Conservation (phyloP, 2,329 filamentous ascomycete species). For the Bipolaris oryzae region DNA sequence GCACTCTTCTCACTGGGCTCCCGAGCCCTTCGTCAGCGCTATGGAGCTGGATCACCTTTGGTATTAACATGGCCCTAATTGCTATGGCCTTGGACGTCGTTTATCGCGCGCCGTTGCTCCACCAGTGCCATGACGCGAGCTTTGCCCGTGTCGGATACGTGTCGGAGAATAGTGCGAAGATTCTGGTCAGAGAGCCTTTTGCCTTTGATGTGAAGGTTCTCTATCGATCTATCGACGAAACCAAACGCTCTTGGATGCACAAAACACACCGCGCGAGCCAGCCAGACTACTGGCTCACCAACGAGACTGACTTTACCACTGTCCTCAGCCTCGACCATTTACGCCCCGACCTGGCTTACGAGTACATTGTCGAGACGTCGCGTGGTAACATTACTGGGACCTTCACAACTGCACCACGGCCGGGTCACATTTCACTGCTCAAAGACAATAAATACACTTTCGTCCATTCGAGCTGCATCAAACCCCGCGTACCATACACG, state of each 20-base stretch:
- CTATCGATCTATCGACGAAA: slow-evolving; percentile 40
- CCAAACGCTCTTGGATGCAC: slow-evolving; percentile 40
- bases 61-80: slow-evolving; percentile 73
- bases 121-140: slow-evolving; percentile 76
- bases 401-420: slow-evolving; percentile 76
- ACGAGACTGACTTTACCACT: slow-evolving; percentile 82
- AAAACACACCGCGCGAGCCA: slow-evolving; percentile 39
- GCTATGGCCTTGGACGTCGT: slow-evolving; percentile 77
- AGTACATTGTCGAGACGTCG: slow-evolving; percentile 68
- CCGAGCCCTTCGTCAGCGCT: slow-evolving; percentile 73
- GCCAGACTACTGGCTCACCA: slow-evolving; percentile 61
- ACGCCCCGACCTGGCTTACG: slow-evolving; percentile 74
- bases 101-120: slow-evolving; percentile 71
- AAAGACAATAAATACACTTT: slow-evolving; percentile 81
- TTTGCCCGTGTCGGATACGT: slow-evolving; percentile 90
- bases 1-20: slow-evolving; percentile 74
- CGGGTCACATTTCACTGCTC: slow-evolving; percentile 64
- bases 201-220: slow-evolving; percentile 63
- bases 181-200: slow-evolving; percentile 86
- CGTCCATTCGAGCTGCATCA: slow-evolving; percentile 89
- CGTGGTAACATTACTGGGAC: slow-evolving; percentile 86
- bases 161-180: slow-evolving; percentile 76
- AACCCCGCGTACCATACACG: slow-evolving; percentile 87
- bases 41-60: slow-evolving; percentile 70
- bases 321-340: slow-evolving; percentile 71